These are phyloP conservation scores for Scheffersomyces amazonensis DNA, from an alignment of 805 yeast genomes.

Conservation along the genomic window DNA sequence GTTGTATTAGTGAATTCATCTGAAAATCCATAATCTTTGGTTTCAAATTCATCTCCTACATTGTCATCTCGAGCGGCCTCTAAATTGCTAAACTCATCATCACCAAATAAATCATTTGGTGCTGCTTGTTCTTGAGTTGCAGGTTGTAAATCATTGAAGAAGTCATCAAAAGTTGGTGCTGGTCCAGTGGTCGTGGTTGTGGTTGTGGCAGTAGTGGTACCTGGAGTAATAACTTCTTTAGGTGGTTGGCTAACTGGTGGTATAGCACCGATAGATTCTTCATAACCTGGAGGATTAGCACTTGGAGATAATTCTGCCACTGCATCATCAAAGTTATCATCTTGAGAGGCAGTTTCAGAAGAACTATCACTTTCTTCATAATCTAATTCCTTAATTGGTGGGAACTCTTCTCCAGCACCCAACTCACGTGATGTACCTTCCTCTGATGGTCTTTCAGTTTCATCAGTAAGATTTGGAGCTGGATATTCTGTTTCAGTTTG, in stretches of 20 bases:
- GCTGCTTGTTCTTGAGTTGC: slow-evolving; percentile 18
- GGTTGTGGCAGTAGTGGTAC: neutral
- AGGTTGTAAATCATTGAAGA: slow-evolving; percentile 37
- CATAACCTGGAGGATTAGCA: neutral
- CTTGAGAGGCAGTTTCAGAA: slow-evolving; percentile 34
- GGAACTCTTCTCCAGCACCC: slow-evolving; percentile 45
- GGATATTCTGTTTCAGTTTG: neutral
- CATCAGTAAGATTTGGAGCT: slow-evolving; percentile 1
- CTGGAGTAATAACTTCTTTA: neutral
- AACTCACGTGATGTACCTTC: neutral
- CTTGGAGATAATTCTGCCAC: slow-evolving; percentile 21
- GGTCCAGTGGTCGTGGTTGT: too few relatives aligned
- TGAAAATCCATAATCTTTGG: slow-evolving; percentile 21
- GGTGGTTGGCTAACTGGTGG: slow-evolving; percentile 1
- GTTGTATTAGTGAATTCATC: slow-evolving; percentile 29
- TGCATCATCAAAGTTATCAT: slow-evolving; percentile 36
- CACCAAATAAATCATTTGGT: slow-evolving; percentile 27
- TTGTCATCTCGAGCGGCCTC: slow-evolving; percentile 34
- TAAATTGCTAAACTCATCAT: slow-evolving; percentile 37
- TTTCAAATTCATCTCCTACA: slow-evolving; percentile 26
- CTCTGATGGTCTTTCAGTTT: slow-evolving; percentile 4
- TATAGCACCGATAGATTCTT: slow-evolving; percentile 11
- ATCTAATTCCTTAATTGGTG: slow-evolving; percentile 58
- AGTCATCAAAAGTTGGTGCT: slow-evolving; percentile 18
- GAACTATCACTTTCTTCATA: slow-evolving; percentile 50